A percentile compares a stretch with the other conserved stretches of the same genome.
These are phyloP conservation scores for Saccharomycopsis fodiens DNA, from an alignment of 805 yeast species.

Conservation along the genomic window DNA sequence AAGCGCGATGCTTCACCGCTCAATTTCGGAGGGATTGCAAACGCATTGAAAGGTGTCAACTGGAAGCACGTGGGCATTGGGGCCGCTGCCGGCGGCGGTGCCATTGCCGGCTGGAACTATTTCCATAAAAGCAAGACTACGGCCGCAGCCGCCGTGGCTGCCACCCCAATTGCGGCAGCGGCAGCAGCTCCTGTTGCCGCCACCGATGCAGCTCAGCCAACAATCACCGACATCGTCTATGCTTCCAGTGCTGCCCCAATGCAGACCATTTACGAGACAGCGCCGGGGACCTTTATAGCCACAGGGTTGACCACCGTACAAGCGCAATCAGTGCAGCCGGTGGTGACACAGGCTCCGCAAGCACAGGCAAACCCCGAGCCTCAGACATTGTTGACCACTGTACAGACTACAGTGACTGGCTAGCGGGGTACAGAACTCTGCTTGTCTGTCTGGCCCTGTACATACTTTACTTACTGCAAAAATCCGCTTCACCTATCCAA, in stretches of 20 bases:
- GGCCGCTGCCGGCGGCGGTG: conserved; percentile 8
- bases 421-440: no score
- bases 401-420: no score
- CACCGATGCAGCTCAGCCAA: neutral
- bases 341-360: no score
- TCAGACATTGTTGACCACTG: no score
- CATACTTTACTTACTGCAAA: no score
- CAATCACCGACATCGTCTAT: neutral
- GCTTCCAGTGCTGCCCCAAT: neutral
- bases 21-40: neutral
- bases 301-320: neutral
- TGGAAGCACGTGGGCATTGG: conserved; percentile 7
- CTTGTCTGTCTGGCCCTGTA: no score
- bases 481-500: neutral
- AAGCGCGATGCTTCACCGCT: neutral
- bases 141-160: conserved; percentile 1
- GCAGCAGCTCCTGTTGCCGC: conserved; percentile 1
- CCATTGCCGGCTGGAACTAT: neutral
- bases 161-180: conserved; percentile 1
- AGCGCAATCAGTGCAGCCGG: no score
- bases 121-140: neutral
- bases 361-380: neutral
- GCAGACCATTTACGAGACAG: neutral
- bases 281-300: neutral
- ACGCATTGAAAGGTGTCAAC: neutral